Percentiles rank a stretch among this genome's conserved stretches.
Evolutionary conservation across 2,329 filamentous ascomycete species (phyloP).

Genomic region (Xylariaceae sp.): DNA sequence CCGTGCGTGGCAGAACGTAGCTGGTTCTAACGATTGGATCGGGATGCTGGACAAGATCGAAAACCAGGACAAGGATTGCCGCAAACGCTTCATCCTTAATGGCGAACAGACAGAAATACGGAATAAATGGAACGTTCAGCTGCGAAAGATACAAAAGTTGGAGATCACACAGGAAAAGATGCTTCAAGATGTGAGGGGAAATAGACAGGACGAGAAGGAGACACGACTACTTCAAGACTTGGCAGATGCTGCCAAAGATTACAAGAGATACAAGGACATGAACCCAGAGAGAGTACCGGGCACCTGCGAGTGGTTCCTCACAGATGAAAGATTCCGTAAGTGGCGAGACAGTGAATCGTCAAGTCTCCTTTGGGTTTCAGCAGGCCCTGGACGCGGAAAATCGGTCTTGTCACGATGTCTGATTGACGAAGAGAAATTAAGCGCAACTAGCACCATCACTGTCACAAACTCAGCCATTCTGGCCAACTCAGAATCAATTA

Average conservation of each 20-base stretch:
- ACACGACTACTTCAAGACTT: conserved; percentile 2
- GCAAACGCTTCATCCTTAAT: no score
- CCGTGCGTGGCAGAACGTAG: conserved; percentile 7
- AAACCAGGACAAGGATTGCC: no score
- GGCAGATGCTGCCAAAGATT: background rate
- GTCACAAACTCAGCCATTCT: no score
- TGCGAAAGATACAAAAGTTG: no score
- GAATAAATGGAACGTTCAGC: no score
- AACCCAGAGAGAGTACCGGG: conserved; percentile 2
- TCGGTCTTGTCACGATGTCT: conserved; percentile 8
- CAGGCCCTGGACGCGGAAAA: conserved; percentile 16
- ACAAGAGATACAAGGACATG: conserved; percentile 9
- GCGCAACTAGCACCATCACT: background rate
- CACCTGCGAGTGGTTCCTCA: conserved; percentile 16
- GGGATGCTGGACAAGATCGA: no score
- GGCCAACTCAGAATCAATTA: no score
- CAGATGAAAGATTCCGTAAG: background rate
- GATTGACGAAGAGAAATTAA: conserved; percentile 8
- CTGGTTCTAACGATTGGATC: conserved; percentile 9
- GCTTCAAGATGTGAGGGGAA: no score
- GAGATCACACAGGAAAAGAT: no score
- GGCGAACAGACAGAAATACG: no score
- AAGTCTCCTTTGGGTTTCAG: conserved; percentile 13
- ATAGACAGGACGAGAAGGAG: background rate
- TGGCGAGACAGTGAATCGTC: conserved; percentile 3